Base-by-base conservation (phyloP, 2,329 filamentous ascomycete genomes). In the Alternaria rosae region DNA sequence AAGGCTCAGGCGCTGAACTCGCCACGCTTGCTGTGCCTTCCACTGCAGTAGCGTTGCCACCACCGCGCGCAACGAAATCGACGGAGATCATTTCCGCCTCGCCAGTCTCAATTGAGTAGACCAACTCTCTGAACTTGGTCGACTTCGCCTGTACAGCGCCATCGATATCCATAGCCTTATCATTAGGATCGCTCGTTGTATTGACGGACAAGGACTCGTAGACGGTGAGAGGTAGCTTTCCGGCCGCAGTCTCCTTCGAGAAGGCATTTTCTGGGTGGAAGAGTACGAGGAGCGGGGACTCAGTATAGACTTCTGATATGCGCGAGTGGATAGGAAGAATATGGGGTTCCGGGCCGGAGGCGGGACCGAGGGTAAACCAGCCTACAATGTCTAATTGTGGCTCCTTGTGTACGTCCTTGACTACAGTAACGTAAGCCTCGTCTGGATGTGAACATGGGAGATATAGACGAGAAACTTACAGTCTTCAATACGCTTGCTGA, bases 51-150 rank as follows among this genome's bases (percentile, higher is more conserved):
- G 93, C 94, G 73, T 92, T 94, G 50, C 92, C 92, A 48, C 91
- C 92, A 41, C 92, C 92, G 54, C 90, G 89, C 1, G 94, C 94
- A 20, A 99, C 91, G 68, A 94, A 97, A 79, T 97, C 93, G 73
- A 99, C 92, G 70, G 92, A 92, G 68, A 99, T 98, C 93, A 97
- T 97, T 80, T 99, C 95, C 1, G 94, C 94, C 78, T 98, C 94
- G 10, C 92, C 93, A 0, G 94, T 97, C 81, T 98, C 95, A 2
- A 98, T 89, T 0, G 91, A 91, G 78, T 95, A 98, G 2, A 91
- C 88, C 10, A 98, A 81, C 75, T 96, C 91, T 62, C 90, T 88
- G 80, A 98, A 98, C 72, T 88, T 91, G 62, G 95, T 85, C 53
- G 73, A 61, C 54, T 75, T 79, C 6, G 71, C 65, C 54, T 75